Evolutionary conservation across 352 stramenopile species (phyloP).

Genomic region (Pythium volutum): DNA sequence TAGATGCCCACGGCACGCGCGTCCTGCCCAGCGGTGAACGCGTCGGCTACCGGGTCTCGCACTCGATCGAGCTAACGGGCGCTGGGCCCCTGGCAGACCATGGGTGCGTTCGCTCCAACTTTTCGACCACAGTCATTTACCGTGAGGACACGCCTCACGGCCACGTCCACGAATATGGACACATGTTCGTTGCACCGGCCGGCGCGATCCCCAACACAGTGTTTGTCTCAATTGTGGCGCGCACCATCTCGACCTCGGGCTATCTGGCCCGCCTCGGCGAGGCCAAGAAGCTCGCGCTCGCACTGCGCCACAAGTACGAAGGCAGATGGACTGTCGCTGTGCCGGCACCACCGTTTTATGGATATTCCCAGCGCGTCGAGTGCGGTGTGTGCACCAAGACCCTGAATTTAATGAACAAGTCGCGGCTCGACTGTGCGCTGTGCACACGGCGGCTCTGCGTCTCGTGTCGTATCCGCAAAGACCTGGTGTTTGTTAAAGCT

Average conservation of each 20-base stretch:
- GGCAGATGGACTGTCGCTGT: constrained; percentile 10
- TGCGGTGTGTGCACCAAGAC: constrained; percentile 12
- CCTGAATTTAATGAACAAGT: constrained; percentile 14
- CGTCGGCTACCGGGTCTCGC: constrained; percentile 49
- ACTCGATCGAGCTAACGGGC: constrained; percentile 33
- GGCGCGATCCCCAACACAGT: constrained; percentile 34
- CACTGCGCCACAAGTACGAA: constrained; percentile 6
- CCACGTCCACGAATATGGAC: constrained; percentile 35
- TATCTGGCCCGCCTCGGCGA: neutral
- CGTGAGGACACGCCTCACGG: constrained; percentile 26
- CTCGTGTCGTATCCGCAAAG: constrained; percentile 10
- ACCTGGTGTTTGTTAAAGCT: constrained; percentile 6
- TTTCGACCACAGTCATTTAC: constrained; percentile 38
- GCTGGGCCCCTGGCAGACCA: neutral
- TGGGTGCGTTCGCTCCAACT: constrained; percentile 28
- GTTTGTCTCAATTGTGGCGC: neutral
- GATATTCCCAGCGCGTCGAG: neutral
- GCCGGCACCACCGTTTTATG: constrained; percentile 2
- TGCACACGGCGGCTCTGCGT: constrained; percentile 8
- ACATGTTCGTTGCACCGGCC: constrained; percentile 30
- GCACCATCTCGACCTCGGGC: neutral
- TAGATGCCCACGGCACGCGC: constrained; percentile 40
- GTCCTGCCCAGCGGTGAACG: constrained; percentile 32
- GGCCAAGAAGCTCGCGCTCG: constrained; percentile 15
- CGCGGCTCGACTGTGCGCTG: constrained; percentile 13